Percentiles rank a stretch among this genome's conserved stretches.
These are phyloP conservation scores for Anisodus tanguticus DNA, from an alignment of 257 asterid species.

Conservation along the genomic window DNA sequence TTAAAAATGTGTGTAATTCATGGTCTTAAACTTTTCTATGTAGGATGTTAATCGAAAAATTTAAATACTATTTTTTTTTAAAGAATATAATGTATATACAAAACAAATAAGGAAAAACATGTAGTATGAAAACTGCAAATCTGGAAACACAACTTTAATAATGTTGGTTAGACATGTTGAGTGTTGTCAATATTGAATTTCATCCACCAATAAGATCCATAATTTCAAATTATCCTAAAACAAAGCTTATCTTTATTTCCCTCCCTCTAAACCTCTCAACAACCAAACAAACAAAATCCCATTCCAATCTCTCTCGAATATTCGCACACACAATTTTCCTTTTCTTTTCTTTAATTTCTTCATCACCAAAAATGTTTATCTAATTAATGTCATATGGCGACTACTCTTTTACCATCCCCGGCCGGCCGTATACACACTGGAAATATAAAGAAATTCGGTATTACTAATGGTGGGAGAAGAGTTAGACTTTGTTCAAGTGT, in stretches of 20 bases:
- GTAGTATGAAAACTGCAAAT: too few relatives aligned
- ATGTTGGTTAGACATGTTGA: neutral
- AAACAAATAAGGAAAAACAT: too few relatives aligned
- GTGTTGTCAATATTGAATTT: conserved; percentile 34
- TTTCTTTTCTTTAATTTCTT: neutral
- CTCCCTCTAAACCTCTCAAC: conserved; percentile 44
- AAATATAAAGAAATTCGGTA: neutral
- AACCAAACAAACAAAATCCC: conserved; percentile 43
- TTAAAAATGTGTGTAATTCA: too few relatives aligned
- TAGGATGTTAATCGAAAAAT: too few relatives aligned
- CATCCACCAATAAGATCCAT: conserved; percentile 30
- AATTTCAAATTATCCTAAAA: conserved; percentile 22
- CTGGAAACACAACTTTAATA: too few relatives aligned
- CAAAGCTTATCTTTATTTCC: conserved; percentile 35
- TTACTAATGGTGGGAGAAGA: conserved; percentile 31
- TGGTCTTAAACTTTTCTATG: too few relatives aligned
- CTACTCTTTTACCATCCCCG: conserved; percentile 46
- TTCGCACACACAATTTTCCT: conserved; percentile 7
- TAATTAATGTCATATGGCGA: conserved; percentile 36
- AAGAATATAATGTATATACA: too few relatives aligned
- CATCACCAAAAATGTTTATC: neutral
- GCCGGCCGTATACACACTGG: conserved; percentile 3
- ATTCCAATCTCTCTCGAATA: neutral
- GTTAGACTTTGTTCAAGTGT: conserved; percentile 51
- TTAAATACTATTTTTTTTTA: too few relatives aligned